Percentiles rank a stretch among this genome's conserved stretches.
Evolutionary conservation across 1,284 basidiomycete genomes (phyloP).

Genomic region (Bjerkandera adusta): DNA sequence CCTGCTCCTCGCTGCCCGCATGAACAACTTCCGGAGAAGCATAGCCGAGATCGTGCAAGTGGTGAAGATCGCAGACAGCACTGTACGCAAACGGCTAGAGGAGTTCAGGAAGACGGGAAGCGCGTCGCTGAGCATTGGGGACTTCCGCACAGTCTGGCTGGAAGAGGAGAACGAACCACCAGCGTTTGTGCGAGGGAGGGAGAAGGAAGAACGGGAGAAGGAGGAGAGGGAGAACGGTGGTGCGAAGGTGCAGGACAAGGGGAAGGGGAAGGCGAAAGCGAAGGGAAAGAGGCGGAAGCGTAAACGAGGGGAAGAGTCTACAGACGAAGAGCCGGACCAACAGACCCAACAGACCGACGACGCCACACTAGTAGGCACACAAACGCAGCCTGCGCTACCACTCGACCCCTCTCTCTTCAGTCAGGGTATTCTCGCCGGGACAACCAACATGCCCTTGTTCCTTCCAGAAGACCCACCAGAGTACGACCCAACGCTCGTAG

Average conservation of each 20-base stretch:
- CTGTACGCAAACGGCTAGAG: slow-evolving; percentile 90
- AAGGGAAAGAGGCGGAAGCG: slow-evolving; percentile 40
- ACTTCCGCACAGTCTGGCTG: slow-evolving; percentile 91
- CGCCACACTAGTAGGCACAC: slow-evolving; percentile 16
- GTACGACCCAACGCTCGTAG: slow-evolving; percentile 9
- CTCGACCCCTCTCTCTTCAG: slow-evolving; percentile 46
- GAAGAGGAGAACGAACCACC: slow-evolving; percentile 92
- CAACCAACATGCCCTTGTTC: slow-evolving; percentile 20
- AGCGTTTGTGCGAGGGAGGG: slow-evolving; percentile 76
- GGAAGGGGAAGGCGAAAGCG: slow-evolving; percentile 35
- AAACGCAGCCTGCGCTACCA: slow-evolving; percentile 21
- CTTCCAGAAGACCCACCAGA: slow-evolving; percentile 28
- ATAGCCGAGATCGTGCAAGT: slow-evolving; percentile 97
- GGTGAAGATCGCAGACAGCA: slow-evolving; percentile 96
- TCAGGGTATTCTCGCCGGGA: slow-evolving; percentile 44
- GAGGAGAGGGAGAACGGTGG: slow-evolving; percentile 37
- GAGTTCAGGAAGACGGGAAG: slow-evolving; percentile 93
- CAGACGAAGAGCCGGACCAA: slow-evolving; percentile 32
- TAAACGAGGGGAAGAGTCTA: slow-evolving; percentile 38
- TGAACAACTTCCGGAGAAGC: slow-evolving; percentile 96
- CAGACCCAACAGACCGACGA: slow-evolving; percentile 8
- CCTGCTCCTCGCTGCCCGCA: slow-evolving; percentile 91
- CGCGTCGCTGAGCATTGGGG: slow-evolving; percentile 83
- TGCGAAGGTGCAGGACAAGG: slow-evolving; percentile 23
- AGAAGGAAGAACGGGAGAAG: slow-evolving; percentile 63